Base-by-base conservation (phyloP, 805 yeast species). In the Wickerhamiella dianesei region DNA sequence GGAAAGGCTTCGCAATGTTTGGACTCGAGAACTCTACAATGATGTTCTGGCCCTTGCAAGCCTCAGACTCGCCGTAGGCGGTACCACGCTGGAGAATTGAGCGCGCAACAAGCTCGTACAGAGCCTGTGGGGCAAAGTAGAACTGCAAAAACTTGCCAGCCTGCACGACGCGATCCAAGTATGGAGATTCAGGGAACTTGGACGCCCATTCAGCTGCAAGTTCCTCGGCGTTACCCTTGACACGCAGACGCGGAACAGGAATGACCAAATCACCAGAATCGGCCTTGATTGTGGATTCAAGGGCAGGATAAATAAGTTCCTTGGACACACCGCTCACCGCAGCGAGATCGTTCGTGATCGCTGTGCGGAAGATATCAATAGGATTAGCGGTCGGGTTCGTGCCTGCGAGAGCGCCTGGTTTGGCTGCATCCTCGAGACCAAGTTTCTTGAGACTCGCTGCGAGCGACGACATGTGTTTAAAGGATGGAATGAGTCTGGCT, bases 1-100 rank as follows among this genome's bases (percentile, higher is more conserved):
- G 99, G 82, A 92, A 92, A 12, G 99, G 99, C 69, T 92, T 92
- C 54, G 99, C 99, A 60, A 92, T 89, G 67, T 92, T 92, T 54
- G 99, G 99, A 35, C 97, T 88, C 2, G 96, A 85, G 60, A 92
- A 92, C 66, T 92, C 99, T 57, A 92, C 74, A 41, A 87, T 58
- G 16, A 82, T 72, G 52, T 71, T 80, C 68, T 86, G 82, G 53
- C 77, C 79, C 37, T 66, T 66, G 48, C 92, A 96, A 47, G 83
- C 57, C 43, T 87, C 84, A 56, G 80, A 70, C 41, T 77, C 67
- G 55, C 98, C 98, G 64, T 76, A 92, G 37, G 71, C 67, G 3
- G 61, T 59, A 47, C 70, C 71, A 64, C 81, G 74, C 44, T 68
- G 67, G 56, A 88, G 73, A 40, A 80, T 68, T 58, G 81, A 88